Evolutionary conservation across 306 rosid species (phyloP).

Genomic region (Macrotyloma uniflorum): DNA sequence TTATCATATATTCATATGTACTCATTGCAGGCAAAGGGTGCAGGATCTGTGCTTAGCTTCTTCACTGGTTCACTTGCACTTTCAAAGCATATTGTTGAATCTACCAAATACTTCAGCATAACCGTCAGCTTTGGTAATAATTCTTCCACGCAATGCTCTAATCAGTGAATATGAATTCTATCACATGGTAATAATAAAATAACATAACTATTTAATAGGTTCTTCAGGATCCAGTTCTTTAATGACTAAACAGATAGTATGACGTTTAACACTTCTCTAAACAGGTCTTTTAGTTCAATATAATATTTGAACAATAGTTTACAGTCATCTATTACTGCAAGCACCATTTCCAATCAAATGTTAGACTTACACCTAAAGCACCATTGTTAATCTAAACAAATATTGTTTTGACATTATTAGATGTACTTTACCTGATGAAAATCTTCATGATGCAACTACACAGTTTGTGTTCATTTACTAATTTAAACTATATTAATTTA

Average conservation of each 20-base stretch:
- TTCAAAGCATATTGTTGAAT: slow-evolving; percentile 89
- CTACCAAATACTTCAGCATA: slow-evolving; percentile 85
- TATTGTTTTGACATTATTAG: background rate
- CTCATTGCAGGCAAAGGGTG: slow-evolving; percentile 79
- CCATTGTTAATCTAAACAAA: no score
- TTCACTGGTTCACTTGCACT: slow-evolving; percentile 80
- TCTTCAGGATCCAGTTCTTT: background rate
- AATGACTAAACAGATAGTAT: background rate
- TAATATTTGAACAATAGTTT: background rate
- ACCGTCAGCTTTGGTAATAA: slow-evolving; percentile 94
- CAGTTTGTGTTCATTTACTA: background rate
- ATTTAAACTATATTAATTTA: background rate
- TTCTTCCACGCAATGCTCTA: slow-evolving; percentile 3
- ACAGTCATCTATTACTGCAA: background rate
- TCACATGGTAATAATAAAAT: background rate
- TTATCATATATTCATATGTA: slow-evolving; percentile 23
- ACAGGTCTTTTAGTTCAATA: background rate
- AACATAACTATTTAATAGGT: background rate
- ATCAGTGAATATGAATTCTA: background rate
- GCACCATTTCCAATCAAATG: background rate
- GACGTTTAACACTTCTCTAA: background rate
- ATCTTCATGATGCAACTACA: background rate
- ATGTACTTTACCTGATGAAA: background rate
- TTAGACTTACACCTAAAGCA: background rate
- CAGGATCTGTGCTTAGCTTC: slow-evolving; percentile 94